Evolutionary conservation across 306 rosid species (phyloP).

Genomic region (Crotalaria pallida): DNA sequence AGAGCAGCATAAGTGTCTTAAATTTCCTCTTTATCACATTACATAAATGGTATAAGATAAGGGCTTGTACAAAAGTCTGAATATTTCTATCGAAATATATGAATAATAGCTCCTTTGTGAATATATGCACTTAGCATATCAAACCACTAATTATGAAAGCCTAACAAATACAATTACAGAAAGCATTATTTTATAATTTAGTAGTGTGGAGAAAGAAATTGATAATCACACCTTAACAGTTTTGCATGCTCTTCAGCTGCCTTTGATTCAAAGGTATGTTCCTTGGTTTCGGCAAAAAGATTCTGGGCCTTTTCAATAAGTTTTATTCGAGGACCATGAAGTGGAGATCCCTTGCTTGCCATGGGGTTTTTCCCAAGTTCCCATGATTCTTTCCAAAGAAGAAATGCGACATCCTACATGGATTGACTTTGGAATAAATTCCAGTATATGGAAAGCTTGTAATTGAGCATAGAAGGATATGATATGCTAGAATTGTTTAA

Average conservation of each 20-base stretch:
- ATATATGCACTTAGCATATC: neutral
- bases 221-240: constrained; percentile 59
- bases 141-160: constrained; percentile 21
- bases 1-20: constrained; percentile 19
- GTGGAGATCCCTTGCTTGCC: constrained; percentile 97
- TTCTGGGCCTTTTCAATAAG: constrained; percentile 67
- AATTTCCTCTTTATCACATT: neutral
- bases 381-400: constrained; percentile 98
- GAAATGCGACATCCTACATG: constrained; percentile 87
- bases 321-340: constrained; percentile 92
- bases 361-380: constrained; percentile 79
- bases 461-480: constrained; percentile 1
- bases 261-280: constrained; percentile 78
- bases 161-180: constrained; percentile 3
- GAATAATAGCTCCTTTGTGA: neutral
- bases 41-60: constrained; percentile 15
- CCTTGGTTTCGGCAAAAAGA: constrained; percentile 87
- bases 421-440: constrained; percentile 16
- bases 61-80: neutral
- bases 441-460: constrained; percentile 12
- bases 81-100: neutral
- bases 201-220: constrained; percentile 8
- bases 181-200: neutral
- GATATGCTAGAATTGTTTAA: constrained; percentile 5
- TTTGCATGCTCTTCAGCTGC: constrained; percentile 98